These are phyloP conservation scores for Sphaerosporella brunnea DNA, from an alignment of 495 filamentous ascomycete species.

Conservation along the genomic window DNA sequence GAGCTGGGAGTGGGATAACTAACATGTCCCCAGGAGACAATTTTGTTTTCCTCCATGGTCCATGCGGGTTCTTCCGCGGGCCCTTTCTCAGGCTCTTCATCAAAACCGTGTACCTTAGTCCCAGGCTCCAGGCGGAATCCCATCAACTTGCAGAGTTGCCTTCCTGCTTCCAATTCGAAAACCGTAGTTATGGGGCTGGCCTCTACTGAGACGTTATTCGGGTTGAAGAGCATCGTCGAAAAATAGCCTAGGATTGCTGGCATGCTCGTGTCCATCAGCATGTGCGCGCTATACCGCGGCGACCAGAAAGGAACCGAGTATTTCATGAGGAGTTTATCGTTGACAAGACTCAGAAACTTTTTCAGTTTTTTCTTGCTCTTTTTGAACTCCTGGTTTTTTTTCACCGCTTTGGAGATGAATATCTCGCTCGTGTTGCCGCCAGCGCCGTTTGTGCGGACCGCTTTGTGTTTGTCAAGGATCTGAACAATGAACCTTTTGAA, in stretches of 20 bases:
- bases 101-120: background rate
- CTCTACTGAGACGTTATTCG: constrained; percentile 35
- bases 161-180: constrained; percentile 29
- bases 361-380: constrained; percentile 6
- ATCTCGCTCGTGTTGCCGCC: background rate
- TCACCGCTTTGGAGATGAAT: background rate
- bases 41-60: background rate
- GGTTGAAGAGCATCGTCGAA: constrained; percentile 35
- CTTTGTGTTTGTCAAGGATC: constrained; percentile 4
- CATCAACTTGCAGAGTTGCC: constrained; percentile 32
- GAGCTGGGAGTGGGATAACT: no score
- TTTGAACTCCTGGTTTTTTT: background rate
- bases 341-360: constrained; percentile 7
- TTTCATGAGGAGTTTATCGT: constrained; percentile 24
- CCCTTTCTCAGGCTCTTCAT: background rate
- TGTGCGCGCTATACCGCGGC: constrained; percentile 33
- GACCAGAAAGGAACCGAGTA: constrained; percentile 33
- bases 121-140: constrained; percentile 18
- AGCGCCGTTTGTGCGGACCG: background rate
- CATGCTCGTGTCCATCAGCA: constrained; percentile 29
- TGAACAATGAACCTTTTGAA: constrained; percentile 3
- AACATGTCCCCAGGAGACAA: no score
- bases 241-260: constrained; percentile 29
- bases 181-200: constrained; percentile 30
- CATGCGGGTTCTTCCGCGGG: no score